Percentiles rank a stretch among this genome's conserved stretches.
phyloP scores from a whole-genome alignment of 2,329 filamentous ascomycete species.

The Penicillium sclerotiorum region DNA sequence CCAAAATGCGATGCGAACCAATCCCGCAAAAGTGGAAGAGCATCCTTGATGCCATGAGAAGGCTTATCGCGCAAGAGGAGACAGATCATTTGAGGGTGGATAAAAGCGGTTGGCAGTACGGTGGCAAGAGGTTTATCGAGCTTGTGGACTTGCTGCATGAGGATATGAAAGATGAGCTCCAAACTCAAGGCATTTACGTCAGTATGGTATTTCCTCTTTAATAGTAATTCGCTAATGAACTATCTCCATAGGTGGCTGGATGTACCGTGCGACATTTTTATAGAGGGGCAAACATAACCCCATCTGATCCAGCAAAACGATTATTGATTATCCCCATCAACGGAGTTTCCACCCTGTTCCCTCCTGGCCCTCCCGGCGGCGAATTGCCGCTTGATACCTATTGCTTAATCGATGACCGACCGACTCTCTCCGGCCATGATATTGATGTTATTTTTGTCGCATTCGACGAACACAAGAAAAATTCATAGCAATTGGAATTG shows the following conservation, averaged over 20 bases:
- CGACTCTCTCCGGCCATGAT: not conserved
- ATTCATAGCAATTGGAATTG: not conserved
- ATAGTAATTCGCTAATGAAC: not conserved
- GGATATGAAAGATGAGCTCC: not conserved
- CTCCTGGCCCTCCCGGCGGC: not conserved
- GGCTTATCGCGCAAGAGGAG: not conserved
- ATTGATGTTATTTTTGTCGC: slow-evolving; percentile 1
- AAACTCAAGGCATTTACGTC: not conserved
- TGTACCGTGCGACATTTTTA: not conserved
- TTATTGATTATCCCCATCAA: not conserved
- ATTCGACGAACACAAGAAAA: not conserved
- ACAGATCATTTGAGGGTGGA: not conserved
- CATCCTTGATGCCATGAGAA: not conserved
- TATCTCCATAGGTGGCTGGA: not conserved
- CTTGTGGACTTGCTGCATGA: not conserved
- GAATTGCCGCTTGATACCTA: not conserved
- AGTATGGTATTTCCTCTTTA: not conserved
- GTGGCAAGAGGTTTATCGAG: not conserved
- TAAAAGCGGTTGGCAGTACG: not conserved
- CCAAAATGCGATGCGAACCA: not conserved
- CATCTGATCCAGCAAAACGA: not conserved
- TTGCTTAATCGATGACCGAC: not conserved
- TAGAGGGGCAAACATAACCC: not conserved
- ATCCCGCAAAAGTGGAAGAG: not conserved
- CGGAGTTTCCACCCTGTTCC: not conserved